These are phyloP conservation scores for Polytrichum commune DNA, from an alignment of 225 moss, liverwort and hornwort species.

Conservation along the genomic window DNA sequence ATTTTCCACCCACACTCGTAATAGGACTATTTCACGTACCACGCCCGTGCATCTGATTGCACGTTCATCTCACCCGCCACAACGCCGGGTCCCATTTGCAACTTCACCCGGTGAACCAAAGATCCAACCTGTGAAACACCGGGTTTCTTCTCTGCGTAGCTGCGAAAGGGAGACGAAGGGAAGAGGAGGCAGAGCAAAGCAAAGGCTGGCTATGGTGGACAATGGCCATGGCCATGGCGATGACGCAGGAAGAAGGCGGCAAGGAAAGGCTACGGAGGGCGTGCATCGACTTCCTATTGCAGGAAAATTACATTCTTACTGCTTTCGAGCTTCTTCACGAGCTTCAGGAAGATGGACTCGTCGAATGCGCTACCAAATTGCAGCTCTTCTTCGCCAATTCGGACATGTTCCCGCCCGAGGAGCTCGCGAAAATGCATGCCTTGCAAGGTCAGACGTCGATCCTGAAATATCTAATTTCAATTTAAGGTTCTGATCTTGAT, in stretches of 20 bases:
- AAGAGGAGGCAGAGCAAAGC: neutral
- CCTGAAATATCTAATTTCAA: too few relatives aligned
- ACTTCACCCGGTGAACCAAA: too few relatives aligned
- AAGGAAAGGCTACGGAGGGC: slow-evolving; percentile 54
- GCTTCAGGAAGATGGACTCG: slow-evolving; percentile 90
- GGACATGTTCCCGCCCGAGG: slow-evolving; percentile 81
- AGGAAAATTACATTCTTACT: slow-evolving; percentile 79
- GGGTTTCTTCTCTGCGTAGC: too few relatives aligned
- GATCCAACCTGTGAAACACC: too few relatives aligned
- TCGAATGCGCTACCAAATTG: slow-evolving; percentile 82
- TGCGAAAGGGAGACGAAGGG: neutral
- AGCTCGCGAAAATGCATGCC: slow-evolving; percentile 73
- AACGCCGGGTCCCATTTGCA: too few relatives aligned
- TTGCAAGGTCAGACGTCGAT: slow-evolving; percentile 46
- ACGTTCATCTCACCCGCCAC: too few relatives aligned
- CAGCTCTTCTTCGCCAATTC: slow-evolving; percentile 85
- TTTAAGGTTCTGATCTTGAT: too few relatives aligned
- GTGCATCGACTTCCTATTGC: slow-evolving; percentile 82
- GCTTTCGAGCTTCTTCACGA: slow-evolving; percentile 98
- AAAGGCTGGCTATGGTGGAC: neutral
- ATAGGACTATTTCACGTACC: too few relatives aligned
- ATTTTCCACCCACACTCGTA: too few relatives aligned
- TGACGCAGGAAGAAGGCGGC: slow-evolving; percentile 27
- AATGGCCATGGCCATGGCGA: slow-evolving; percentile 4
- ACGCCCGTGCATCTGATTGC: too few relatives aligned